Conservation (phyloP, 371 early-diverging fungal species). For the Actinomortierella ambigua region DNA sequence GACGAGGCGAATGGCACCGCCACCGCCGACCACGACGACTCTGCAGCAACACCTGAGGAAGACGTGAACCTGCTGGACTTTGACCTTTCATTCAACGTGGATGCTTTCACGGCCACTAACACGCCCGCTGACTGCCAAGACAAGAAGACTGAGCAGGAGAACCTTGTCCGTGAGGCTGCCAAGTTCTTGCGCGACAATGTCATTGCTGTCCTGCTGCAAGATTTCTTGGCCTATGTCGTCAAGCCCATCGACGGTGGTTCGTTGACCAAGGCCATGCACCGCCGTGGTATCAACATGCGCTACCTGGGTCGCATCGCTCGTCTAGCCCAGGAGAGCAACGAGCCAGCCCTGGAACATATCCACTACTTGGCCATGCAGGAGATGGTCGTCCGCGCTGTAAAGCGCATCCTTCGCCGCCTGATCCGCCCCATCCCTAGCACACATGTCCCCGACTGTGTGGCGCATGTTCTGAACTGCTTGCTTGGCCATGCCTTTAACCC, state of each 20-base stretch:
- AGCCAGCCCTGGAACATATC: constrained; percentile 60
- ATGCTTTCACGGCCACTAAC: constrained; percentile 71
- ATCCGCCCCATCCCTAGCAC: constrained; percentile 62
- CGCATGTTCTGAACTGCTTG: constrained; percentile 86
- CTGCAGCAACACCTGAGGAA: constrained; percentile 43
- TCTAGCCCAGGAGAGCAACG: constrained; percentile 62
- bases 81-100: constrained; percentile 79
- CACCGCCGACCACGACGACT: constrained; percentile 14
- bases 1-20: constrained; percentile 17
- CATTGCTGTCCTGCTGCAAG: constrained; percentile 71
- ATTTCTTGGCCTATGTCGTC: constrained; percentile 73
- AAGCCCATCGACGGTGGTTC: constrained; percentile 84
- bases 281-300: constrained; percentile 96
- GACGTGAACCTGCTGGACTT: constrained; percentile 68
- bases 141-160: constrained; percentile 51
- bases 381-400: constrained; percentile 86
- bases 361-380: constrained; percentile 70
- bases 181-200: constrained; percentile 74
- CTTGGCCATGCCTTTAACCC: constrained; percentile 65
- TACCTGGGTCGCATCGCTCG: constrained; percentile 83
- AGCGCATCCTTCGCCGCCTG: constrained; percentile 79
- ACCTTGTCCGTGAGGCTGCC: constrained; percentile 75
- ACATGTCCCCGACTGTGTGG: constrained; percentile 65
- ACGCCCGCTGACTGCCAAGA: constrained; percentile 36
- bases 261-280: constrained; percentile 86